These are phyloP conservation scores for Phycomyces nitens DNA, from an alignment of 192 early-diverging fungal genomes.

Conservation along the genomic window DNA sequence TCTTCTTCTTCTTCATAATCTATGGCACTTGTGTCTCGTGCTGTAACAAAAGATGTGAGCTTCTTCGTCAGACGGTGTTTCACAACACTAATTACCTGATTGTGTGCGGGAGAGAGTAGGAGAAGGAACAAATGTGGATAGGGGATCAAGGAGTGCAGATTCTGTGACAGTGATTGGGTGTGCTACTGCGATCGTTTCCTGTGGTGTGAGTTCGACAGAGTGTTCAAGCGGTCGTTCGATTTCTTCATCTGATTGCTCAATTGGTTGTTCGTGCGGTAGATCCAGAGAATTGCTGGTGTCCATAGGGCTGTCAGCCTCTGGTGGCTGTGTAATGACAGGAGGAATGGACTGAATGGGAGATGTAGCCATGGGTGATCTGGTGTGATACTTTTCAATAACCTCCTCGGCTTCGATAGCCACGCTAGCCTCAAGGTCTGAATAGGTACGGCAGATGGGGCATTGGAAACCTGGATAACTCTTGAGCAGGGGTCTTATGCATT, in stretches of 20 bases:
- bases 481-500: slow-evolving; percentile 71
- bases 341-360: neutral
- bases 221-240: too few relatives aligned
- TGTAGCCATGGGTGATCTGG: neutral
- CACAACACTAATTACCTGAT: too few relatives aligned
- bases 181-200: neutral
- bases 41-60: too few relatives aligned
- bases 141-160: neutral
- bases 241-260: too few relatives aligned
- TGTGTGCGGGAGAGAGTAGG: neutral
- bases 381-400: slow-evolving; percentile 21
- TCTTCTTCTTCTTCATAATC: too few relatives aligned
- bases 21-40: too few relatives aligned
- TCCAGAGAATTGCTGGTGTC: neutral
- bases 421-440: slow-evolving; percentile 77
- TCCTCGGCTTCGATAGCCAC: slow-evolving; percentile 46
- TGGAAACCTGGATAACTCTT: slow-evolving; percentile 66
- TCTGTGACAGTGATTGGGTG: neutral
- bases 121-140: slow-evolving; percentile 1
- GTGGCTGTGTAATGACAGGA: neutral
- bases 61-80: too few relatives aligned
- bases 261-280: neutral
- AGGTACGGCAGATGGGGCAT: slow-evolving; percentile 82
- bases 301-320: neutral
- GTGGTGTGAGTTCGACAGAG: neutral